Evolutionary conservation across 2,329 filamentous ascomycete species (phyloP), one percentile per base, ranked within the genome.

Genomic region (Curvularia sp.): DNA sequence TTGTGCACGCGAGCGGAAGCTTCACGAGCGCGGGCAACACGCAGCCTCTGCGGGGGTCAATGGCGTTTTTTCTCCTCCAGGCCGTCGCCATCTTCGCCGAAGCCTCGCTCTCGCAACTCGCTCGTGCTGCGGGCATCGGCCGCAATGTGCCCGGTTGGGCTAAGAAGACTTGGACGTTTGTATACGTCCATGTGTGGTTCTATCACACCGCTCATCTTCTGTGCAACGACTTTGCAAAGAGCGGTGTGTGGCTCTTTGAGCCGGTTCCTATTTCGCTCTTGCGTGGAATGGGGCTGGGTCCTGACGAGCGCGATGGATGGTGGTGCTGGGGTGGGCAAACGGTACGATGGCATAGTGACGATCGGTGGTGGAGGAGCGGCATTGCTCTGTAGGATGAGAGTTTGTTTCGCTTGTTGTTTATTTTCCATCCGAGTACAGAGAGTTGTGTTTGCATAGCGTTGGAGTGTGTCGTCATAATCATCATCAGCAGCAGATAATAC

Each of bases 201-300:
- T 85, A 87, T 53, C 74, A 80, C 15, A 94, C 91, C 0, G 84
- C 84, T 0, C 81, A 81, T 39, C 74, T 87, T 34, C 81, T 97
- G n/a, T 80, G 87, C 10, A 87, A 96, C 71, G 93, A 97, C 69
- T 87, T 96, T 72, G 84, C 88, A 0, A 81, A 83, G 10, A 84
- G 87, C 0, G 92, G 91, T 0, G 70, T 96, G 0, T 97, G 91
- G 90, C 76, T 96, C 13, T 87, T 87, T 60, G 92, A 97, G 75
- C 92, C 92, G 0, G 78, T 96, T n/a, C 92, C 93, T 0, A 64
- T 94, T 8, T 96, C 91, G 53, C 71, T 84, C 0, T 71, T 93
- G n/a, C 82, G 92, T 25, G 85, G 83, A 1, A 32, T 93, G 15
- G 89, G 90, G 0, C 80, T 89, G 32, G 90, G 89, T 0, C 78